Evolutionary conservation across 768 basidiomycete genomes (phyloP), one percentile per base, ranked within the genome.

Genomic region (Boletus sp.): DNA sequence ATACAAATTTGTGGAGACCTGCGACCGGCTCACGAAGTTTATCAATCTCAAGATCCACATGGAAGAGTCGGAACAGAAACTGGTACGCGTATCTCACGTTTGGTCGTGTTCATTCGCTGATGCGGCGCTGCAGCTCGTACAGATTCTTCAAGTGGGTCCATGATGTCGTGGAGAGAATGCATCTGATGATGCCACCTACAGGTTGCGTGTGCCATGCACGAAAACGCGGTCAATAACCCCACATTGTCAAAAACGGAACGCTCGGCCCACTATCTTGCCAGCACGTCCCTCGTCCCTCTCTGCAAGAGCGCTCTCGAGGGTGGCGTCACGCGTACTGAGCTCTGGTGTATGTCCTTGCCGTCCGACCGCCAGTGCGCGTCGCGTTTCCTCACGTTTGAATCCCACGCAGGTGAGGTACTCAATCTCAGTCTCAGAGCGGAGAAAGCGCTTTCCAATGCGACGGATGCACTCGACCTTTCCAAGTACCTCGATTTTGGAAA

Each of bases 171-270:
- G 39, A 30, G 37, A 29, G 34, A 17, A 10, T 10, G 14, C 42
- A 7, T 35, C 45, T 61, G 21, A 59, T 39, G 13, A 49, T 11
- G 15, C 19, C 38, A 19, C 21, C 6, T 41, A 34, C 47, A 66
- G 64, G 25, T 65, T 35, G 64, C 65, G 3, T 55, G 52, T 35
- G 63, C 63, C 5, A 53, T 66, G 65, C 65, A 65, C 8, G 57
- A 68, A 55, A 65, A 48, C n/a, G 63, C 60, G 13, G 13, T 65
- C 48, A 65, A 53, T 2, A 59, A 62, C 23, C 21, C 35, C 8
- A 1, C 7, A 13, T 55, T 66, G 52, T 39, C 60, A 25, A 7
- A 2, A 5, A 2, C 21, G 2, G 25, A 59, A 37, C 63, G 45
- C 19, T 42, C 50, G 27, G 5, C n/a, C 6, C 52, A 68, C 14